These are phyloP conservation scores for Acacia concinna DNA, from an alignment of 331 rosid genomes.

Conservation along the genomic window DNA sequence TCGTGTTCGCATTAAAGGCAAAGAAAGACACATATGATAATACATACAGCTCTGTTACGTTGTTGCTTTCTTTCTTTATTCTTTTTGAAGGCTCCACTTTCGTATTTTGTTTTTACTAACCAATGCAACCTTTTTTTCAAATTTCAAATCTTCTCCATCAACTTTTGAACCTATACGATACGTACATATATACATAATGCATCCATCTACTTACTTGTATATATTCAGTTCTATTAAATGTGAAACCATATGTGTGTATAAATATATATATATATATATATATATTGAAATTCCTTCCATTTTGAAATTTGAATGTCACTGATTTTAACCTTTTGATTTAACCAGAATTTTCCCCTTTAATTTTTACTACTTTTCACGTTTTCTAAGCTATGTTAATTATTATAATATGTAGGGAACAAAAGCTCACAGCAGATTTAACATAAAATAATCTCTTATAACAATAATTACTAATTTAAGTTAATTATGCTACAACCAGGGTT, in stretches of 20 bases:
- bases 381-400: not conserved
- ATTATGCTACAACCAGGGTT: too few species aligned
- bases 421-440: not conserved
- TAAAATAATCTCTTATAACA: too few species aligned
- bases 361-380: not conserved
- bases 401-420: not conserved
- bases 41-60: not conserved
- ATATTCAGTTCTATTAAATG: slow-evolving; percentile 19
- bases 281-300: not conserved
- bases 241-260: slow-evolving; percentile 24
- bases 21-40: too few species aligned
- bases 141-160: slow-evolving; percentile 15
- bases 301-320: slow-evolving; percentile 49
- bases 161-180: slow-evolving; percentile 37
- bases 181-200: not conserved
- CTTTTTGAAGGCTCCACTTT: slow-evolving; percentile 7
- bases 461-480: too few species aligned
- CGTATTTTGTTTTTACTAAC: slow-evolving; percentile 7
- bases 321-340: not conserved
- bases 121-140: slow-evolving; percentile 22
- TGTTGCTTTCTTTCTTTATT: slow-evolving; percentile 36
- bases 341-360: not conserved
- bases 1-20: slow-evolving; percentile 38
- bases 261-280: slow-evolving; percentile 3
- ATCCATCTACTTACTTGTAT: too few species aligned